Evolutionary conservation across 768 basidiomycete genomes (phyloP), one percentile per base, ranked within the genome.

Genomic region (Leccinum boreale): DNA sequence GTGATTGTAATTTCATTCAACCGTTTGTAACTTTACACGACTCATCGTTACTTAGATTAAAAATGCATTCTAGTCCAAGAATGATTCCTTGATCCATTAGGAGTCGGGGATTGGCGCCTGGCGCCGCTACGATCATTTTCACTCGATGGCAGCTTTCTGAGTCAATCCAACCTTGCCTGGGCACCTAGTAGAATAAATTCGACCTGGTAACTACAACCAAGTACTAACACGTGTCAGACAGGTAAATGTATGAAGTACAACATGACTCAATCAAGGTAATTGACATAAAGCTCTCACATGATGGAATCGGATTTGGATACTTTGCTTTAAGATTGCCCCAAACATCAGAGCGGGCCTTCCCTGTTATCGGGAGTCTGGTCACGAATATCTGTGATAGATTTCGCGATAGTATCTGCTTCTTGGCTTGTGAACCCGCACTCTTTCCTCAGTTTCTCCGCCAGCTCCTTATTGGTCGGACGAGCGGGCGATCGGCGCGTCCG

Each of bases 321-420:
- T 14, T 21, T 46, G 21, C 19, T 24, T 24, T 23, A 23, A 29
- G 24, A 33, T n/a, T 29, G 39, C 33, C 35, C 21, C 12, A 24
- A 47, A 48, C 26, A 31, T 58, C 2, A 48, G 28, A n/a, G n/a
- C 24, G 3, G 14, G 12, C n/a, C 26, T 36, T 36, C 64, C 39
- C 55, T 46, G 12, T 48, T 23, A 24, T n/a, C 28, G 21, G 23
- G 5, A 17, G 12, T 31, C 36, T 58, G 28, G 19, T 53, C 44
- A 50, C 60, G 57, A 44, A 60, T 53, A 5, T 23, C 45, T 29
- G 55, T 54, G 19, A 69, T 71, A 44, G 58, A 59, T 3, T 21
- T 48, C 23, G 69, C 61, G 36, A 70, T 66, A 12, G 7, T 50
- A 15, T 4, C 26, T 6, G 69, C 68, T 0, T 66, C 67, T 52